Base-by-base conservation (phyloP, 257 asterid species). In the Nicotiana tomentosiformis region DNA sequence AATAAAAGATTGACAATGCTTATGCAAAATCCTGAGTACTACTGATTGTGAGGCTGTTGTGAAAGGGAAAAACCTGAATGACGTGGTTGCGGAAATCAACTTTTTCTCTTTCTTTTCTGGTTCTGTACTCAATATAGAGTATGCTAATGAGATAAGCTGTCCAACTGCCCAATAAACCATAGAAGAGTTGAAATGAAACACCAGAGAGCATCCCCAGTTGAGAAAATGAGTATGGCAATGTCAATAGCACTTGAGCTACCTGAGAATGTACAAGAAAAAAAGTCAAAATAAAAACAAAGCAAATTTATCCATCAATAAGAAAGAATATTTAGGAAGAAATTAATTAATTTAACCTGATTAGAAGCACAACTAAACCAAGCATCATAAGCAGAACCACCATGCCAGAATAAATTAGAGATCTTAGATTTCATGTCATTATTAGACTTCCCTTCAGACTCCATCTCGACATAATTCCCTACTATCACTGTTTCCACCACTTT, bases 361-460 rank as follows among this genome's bases (percentile, higher is more conserved):
- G 98, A 95, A 82, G 98, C 91, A 49, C 98, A 93, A 87, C 98
- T 95, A 86, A 95, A 95, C 98, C 98, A 95, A 79, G 98, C 98
- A 85, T 95, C 98, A 81, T 93, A 95, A n/a, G 89, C 91, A 16
- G 98, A 95, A 74, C 98, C 98, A 39, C 98, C 98, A 74, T 93
- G 97, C 98, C 98, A 95, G 77, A 94, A 90, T 6, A 94, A 85
- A 18, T 90, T 89, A 0, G 97, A 93, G 2, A 94, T 77, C 84
- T 84, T 90, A 0, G 97, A 74, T 78, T 93, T 93, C 30, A 90
- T 78, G 82, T 82, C 90, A 15, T 76, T 81, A 10, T 69, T 72
- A 72, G 10, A 2, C 79, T 93, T 90, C 3, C 98, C 94, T 81
- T 91, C 97, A 0, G 84, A 81, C 80, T 93, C 97, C 97, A 94